Evolutionary conservation across 2,329 filamentous ascomycete species (phyloP).

Genomic region (Aspergillus candidus): DNA sequence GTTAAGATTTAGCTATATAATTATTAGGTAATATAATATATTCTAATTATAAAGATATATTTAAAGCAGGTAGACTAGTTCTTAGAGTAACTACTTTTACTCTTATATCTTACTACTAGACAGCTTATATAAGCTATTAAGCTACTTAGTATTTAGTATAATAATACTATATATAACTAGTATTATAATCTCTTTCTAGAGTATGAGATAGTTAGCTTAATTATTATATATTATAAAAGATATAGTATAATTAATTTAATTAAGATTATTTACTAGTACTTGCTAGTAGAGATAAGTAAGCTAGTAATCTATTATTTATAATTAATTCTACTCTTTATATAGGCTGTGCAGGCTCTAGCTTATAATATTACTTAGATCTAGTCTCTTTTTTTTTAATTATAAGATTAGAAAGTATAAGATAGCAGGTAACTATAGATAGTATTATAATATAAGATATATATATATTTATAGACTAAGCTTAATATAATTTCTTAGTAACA

Average conservation of each 20-base stretch:
- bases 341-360: too few relatives aligned
- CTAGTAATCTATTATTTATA: slow-evolving; percentile 1
- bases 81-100: neutral
- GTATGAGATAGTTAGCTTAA: neutral
- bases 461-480: too few relatives aligned
- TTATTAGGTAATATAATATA: too few relatives aligned
- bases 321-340: neutral
- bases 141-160: neutral
- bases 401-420: too few relatives aligned
- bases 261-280: neutral
- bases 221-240: neutral
- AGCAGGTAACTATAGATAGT: too few relatives aligned
- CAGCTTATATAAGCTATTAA: neutral
- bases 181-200: neutral
- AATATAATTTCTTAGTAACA: too few relatives aligned
- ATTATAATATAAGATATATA: too few relatives aligned
- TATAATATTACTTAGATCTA: too few relatives aligned
- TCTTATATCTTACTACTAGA: neutral
- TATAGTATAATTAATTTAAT: neutral
- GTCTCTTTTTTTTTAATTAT: too few relatives aligned
- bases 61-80: neutral
- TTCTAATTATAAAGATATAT: too few relatives aligned
- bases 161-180: neutral
- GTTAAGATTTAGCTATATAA: too few relatives aligned
- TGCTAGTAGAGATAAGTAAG: neutral